These are phyloP conservation scores for Cinnamomum chago DNA, from an alignment of 164 flowering plant genomes.

Conservation along the genomic window DNA sequence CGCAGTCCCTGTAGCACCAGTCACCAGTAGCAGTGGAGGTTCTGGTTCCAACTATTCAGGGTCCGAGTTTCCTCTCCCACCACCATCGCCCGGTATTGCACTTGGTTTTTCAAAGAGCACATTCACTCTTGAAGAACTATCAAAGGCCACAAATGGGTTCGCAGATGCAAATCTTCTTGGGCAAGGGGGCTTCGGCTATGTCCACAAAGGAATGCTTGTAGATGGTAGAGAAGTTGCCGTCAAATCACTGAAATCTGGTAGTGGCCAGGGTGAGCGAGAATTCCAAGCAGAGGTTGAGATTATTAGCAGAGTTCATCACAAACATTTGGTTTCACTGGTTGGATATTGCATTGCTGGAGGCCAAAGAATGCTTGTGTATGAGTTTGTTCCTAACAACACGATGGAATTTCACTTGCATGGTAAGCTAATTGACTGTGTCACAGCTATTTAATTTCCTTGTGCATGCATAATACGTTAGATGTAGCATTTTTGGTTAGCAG, in stretches of 20 bases:
- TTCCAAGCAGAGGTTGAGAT: slow-evolving; percentile 97
- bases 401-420: slow-evolving; percentile 95
- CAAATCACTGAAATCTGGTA: slow-evolving; percentile 81
- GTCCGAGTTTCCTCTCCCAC: slow-evolving; percentile 45
- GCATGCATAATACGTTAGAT: no score
- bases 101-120: slow-evolving; percentile 73
- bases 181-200: slow-evolving; percentile 98
- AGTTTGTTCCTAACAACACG: slow-evolving; percentile 91
- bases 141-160: slow-evolving; percentile 88
- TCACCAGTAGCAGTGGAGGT: slow-evolving; percentile 59
- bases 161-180: slow-evolving; percentile 87
- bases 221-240: slow-evolving; percentile 92
- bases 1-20: slow-evolving; percentile 42
- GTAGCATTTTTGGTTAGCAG: not conserved
- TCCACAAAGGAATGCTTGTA: slow-evolving; percentile 83
- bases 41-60: slow-evolving; percentile 72
- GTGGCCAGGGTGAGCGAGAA: slow-evolving; percentile 97
- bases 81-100: slow-evolving; percentile 65
- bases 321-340: slow-evolving; percentile 89
- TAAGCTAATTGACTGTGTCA: slow-evolving; percentile 13
- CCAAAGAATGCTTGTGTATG: slow-evolving; percentile 87
- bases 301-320: slow-evolving; percentile 93
- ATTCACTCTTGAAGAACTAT: slow-evolving; percentile 78
- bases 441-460: not conserved
- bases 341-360: slow-evolving; percentile 83